Percentiles rank a stretch among this genome's conserved stretches.
Evolutionary conservation across 2,329 filamentous ascomycete species (phyloP).

Genomic region (Tolypocladium capitatum): DNA sequence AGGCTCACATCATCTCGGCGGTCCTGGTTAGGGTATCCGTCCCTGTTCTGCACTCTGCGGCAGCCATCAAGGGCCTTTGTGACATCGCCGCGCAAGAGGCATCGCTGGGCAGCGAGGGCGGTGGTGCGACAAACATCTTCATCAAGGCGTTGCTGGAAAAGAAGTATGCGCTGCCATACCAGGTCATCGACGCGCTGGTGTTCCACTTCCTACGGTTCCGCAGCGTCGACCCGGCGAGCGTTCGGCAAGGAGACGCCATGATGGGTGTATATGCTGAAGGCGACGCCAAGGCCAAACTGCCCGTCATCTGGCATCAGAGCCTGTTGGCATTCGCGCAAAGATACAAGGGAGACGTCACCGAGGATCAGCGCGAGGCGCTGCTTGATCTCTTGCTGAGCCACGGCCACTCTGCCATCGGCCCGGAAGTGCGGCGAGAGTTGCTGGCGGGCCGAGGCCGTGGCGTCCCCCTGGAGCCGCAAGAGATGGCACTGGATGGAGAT

Average conservation of each 20-base stretch:
- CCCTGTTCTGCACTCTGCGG: conserved; percentile 82
- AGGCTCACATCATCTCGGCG: conserved; percentile 82
- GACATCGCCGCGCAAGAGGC: conserved; percentile 91
- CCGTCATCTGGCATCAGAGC: conserved; percentile 94
- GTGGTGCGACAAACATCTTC: conserved; percentile 88
- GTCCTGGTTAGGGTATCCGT: conserved; percentile 77
- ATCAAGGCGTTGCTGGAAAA: conserved; percentile 90
- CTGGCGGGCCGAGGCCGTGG: conserved; percentile 79
- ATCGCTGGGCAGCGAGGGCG: conserved; percentile 67
- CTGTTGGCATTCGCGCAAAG: conserved; percentile 84
- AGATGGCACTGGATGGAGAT: conserved; percentile 53
- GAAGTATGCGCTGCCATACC: conserved; percentile 90
- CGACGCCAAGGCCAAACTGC: conserved; percentile 52
- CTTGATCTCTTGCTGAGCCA: conserved; percentile 75
- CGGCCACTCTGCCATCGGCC: conserved; percentile 78
- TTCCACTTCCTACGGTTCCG: conserved; percentile 94
- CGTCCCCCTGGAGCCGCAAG: conserved; percentile 46
- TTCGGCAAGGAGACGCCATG: conserved; percentile 40
- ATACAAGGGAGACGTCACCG: conserved; percentile 91
- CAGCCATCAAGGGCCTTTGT: conserved; percentile 80
- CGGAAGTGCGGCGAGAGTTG: conserved; percentile 80
- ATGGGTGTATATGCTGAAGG: conserved; percentile 27
- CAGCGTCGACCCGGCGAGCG: conserved; percentile 47
- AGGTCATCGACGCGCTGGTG: conserved; percentile 85
- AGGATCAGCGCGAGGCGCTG: conserved; percentile 84